phyloP scores from a whole-genome alignment of 1,139 yeast species.

The Pneumocystis wakefieldiae region DNA sequence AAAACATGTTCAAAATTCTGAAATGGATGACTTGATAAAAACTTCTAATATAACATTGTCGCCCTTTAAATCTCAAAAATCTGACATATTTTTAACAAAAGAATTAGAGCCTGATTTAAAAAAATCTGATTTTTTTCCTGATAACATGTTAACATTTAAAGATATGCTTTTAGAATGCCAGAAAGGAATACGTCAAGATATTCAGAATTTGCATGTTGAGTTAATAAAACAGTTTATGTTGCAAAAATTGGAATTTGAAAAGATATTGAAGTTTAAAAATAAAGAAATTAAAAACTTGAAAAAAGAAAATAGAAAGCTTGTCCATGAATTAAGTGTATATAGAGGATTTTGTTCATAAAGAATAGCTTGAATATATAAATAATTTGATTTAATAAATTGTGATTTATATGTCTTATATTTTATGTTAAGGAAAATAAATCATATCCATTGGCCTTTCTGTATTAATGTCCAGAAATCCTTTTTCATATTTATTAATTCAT shows the following conservation, averaged over 20 bases:
- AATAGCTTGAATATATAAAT: neutral
- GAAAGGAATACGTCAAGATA: neutral
- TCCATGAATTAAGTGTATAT: neutral
- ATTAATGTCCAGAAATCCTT: conserved; percentile 2
- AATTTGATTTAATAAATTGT: neutral
- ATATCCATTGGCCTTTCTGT: neutral
- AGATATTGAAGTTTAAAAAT: neutral
- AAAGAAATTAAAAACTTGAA: neutral
- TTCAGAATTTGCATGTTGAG: neutral
- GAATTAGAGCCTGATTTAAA: neutral
- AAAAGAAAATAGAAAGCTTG: neutral
- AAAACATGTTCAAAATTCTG: neutral
- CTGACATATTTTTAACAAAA: neutral
- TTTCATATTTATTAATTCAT: conserved; percentile 9
- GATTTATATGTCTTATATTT: neutral
- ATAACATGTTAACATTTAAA: neutral
- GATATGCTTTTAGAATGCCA: neutral
- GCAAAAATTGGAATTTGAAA: neutral
- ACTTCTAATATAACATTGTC: neutral
- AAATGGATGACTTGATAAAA: neutral
- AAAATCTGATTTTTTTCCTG: neutral
- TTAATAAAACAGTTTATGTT: neutral
- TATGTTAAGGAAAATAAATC: neutral
- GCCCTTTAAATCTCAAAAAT: neutral
- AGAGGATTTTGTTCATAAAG: neutral